Evolutionary conservation across 225 moss, liverwort and hornwort species (phyloP).

Genomic region (Marchantia paleacea): DNA sequence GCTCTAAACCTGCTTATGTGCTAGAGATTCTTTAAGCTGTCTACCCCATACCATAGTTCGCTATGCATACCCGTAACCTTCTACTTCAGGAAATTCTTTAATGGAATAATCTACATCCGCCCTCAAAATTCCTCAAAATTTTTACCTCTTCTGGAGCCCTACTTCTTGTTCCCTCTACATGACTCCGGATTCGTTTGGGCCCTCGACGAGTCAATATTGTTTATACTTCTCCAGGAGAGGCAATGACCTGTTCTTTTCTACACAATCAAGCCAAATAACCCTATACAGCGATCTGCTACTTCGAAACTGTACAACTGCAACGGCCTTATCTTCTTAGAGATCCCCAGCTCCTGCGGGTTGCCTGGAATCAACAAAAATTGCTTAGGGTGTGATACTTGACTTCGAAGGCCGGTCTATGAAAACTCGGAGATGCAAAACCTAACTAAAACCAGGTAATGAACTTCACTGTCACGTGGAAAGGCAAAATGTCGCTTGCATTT

Average conservation of each 20-base stretch:
- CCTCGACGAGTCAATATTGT: too few species aligned
- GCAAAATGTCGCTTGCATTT: neutral
- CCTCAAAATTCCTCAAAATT: neutral
- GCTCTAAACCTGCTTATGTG: too few species aligned
- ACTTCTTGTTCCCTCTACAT: neutral
- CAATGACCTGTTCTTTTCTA: neutral
- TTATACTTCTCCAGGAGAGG: too few species aligned
- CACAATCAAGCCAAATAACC: neutral
- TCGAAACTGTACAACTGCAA: neutral
- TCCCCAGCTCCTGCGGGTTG: conserved; percentile 35
- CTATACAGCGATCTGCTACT: neutral
- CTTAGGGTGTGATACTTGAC: neutral
- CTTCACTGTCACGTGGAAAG: too few species aligned
- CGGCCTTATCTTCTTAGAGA: conserved; percentile 37
- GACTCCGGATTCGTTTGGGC: neutral
- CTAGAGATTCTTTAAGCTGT: too few species aligned
- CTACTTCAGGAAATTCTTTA: too few species aligned
- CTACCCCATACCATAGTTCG: too few species aligned
- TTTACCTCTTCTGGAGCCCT: neutral
- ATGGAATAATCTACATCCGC: too few species aligned
- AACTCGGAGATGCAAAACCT: neutral
- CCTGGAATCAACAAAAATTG: conserved; percentile 18
- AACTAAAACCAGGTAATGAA: neutral
- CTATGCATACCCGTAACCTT: too few species aligned
- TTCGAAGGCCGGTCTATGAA: neutral